Evolutionary conservation across 176 grass and related monocot species (phyloP).

Genomic region (Panicum miliaceum): DNA sequence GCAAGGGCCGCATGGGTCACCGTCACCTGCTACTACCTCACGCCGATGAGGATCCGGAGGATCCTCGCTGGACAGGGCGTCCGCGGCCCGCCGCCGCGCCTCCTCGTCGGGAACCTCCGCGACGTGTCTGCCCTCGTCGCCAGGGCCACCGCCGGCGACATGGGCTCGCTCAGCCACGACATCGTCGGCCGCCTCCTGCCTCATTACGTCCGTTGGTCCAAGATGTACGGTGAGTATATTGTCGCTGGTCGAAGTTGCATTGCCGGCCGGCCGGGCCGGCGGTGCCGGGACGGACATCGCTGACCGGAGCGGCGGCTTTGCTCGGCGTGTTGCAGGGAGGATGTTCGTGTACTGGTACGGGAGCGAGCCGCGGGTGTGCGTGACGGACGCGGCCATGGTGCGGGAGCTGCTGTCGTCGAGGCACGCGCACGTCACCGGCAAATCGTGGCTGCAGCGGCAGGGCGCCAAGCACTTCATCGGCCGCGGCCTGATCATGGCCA

Average conservation of each 20-base stretch:
- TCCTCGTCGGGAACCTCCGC: conserved; percentile 76
- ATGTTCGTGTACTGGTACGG: conserved; percentile 93
- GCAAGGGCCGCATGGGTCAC: conserved; percentile 64
- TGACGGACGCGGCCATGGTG: conserved; percentile 84
- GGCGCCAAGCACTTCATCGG: conserved; percentile 77
- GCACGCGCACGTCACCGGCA: conserved; percentile 70
- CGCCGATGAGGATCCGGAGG: conserved; percentile 62
- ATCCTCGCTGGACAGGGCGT: conserved; percentile 69
- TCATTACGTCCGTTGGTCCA: conserved; percentile 85
- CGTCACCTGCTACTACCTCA: conserved; percentile 71
- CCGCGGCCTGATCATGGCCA: conserved; percentile 72
- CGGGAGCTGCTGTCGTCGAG: conserved; percentile 88
- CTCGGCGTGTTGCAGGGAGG: conserved; percentile 43
- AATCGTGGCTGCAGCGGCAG: conserved; percentile 76
- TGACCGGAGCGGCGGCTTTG: not conserved
- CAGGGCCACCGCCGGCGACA: conserved; percentile 60
- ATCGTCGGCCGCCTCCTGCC: conserved; percentile 86
- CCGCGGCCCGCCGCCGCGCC: conserved; percentile 51
- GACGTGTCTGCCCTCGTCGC: conserved; percentile 65
- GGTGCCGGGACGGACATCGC: accelerated
- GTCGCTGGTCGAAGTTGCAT: not conserved
- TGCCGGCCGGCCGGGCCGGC: not conserved
- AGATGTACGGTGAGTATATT: conserved; percentile 59
- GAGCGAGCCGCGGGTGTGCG: conserved; percentile 86
- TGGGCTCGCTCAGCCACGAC: conserved; percentile 72